These are phyloP conservation scores for Graphilbum ipis-grandicollis DNA, from an alignment of 2,329 filamentous ascomycete species.

Conservation along the genomic window DNA sequence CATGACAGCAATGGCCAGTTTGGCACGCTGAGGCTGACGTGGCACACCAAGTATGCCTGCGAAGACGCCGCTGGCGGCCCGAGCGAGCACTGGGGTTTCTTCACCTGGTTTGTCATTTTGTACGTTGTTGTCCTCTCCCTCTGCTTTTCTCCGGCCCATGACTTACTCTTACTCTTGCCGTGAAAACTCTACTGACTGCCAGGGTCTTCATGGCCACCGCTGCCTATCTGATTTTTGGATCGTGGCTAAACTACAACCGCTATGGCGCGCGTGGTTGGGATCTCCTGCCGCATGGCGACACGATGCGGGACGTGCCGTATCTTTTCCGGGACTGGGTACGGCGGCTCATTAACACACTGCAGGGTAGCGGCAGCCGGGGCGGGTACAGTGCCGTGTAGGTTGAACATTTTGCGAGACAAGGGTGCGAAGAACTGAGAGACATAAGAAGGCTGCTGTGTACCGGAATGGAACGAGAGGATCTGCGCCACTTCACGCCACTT, in stretches of 20 bases:
- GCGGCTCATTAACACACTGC: slow-evolving; percentile 64
- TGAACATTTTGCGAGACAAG: no score
- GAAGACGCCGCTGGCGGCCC: slow-evolving; percentile 28
- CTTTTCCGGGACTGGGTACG: slow-evolving; percentile 77
- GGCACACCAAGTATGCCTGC: slow-evolving; percentile 80
- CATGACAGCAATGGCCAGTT: slow-evolving; percentile 33
- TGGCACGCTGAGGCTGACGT: slow-evolving; percentile 49
- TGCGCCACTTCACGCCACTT: no score
- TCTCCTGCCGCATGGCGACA: slow-evolving; percentile 79
- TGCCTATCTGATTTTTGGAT: slow-evolving; percentile 89
- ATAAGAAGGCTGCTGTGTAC: no score
- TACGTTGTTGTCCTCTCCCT: slow-evolving; percentile 25
- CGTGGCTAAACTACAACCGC: slow-evolving; percentile 97
- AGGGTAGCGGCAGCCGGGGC: slow-evolving; percentile 67
- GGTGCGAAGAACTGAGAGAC: no score
- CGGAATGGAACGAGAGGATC: no score
- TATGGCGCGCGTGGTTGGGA: slow-evolving; percentile 94
- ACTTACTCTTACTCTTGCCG: background rate
- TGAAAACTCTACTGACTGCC: no score
- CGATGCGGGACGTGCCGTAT: slow-evolving; percentile 82
- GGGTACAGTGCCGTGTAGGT: slow-evolving; percentile 91
- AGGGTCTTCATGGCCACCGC: slow-evolving; percentile 75
- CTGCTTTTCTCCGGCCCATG: background rate
- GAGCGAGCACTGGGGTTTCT: slow-evolving; percentile 71
- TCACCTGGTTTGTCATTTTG: slow-evolving; percentile 94